Base-by-base conservation (phyloP, 495 filamentous ascomycete species). In the Chaetomidium leptoderma region DNA sequence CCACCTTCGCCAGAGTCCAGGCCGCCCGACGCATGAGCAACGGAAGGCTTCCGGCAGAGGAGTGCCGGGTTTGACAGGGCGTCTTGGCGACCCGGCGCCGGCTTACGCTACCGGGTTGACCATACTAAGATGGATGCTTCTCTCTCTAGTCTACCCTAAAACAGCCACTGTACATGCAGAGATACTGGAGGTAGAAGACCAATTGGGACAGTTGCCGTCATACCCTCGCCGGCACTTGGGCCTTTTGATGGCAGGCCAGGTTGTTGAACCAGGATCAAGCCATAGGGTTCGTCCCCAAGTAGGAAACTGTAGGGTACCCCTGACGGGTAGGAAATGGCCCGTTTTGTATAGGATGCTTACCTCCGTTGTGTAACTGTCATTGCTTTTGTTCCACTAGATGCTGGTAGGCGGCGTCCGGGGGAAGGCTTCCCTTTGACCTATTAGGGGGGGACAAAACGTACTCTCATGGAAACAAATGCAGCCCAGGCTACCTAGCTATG, bases 51-150 rank as follows among this genome's bases (percentile, higher is more conserved):
- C 21, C 21, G 24, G 13, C 21, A 52, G 17, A 16, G 32, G 3
- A 33, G 27, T 51, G 30, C 35, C 8, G 35, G 33, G 33, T 7
- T 6, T 24, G 17, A 40, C 32, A 19, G 14, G 21, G 19, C 3
- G n/a, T 16, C 49, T 40, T 52, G 35, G 35, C 33, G 30, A 52
- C 49, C 49, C 49, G 49, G 49, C 6, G 8, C 49, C 49, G 49
- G 49, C 23, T 52, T 14, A 29, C 21, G 1, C 13, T 37, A 4
- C 35, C 33, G 49, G 27, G 48, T 3, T 37, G 32, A 51, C 32
- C 26, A 35, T 9, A 5, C 26, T 2, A 17, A n/a, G n/a, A 29
- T 35, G 17, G 9, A 23, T 21, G 8, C 13, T 32, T 9, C 14
- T 1, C 3, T 49, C 21, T 35, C 29, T 14, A 30, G 10, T n/a